A percentile compares a stretch with the other conserved stretches of the same genome.
phyloP scores from a whole-genome alignment of 768 basidiomycete genomes.

The Pholiota microspora region DNA sequence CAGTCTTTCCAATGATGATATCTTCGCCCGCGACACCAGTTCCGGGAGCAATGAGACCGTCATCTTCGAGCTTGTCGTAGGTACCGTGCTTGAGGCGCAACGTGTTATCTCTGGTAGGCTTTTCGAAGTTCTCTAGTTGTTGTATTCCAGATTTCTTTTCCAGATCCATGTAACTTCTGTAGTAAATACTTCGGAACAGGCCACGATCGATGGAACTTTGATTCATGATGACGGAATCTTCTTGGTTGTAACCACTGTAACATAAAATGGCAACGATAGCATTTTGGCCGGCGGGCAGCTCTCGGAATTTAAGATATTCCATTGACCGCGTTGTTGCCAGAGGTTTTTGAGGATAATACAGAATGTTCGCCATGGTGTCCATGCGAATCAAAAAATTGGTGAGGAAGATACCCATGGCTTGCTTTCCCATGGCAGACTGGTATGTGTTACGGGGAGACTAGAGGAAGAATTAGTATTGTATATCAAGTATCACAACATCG shows the following conservation, averaged over 20 bases:
- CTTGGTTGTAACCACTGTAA: conserved; percentile 99
- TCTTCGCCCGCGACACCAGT: conserved; percentile 95
- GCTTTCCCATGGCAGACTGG: conserved; percentile 99
- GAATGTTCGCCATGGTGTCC: conserved; percentile 99
- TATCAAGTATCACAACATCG: not conserved
- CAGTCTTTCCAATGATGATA: conserved; percentile 99
- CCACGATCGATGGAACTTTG: conserved; percentile 98
- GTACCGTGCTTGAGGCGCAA: conserved; percentile 97
- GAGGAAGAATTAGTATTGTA: conserved; percentile 1
- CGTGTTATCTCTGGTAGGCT: conserved; percentile 89
- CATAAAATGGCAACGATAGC: conserved; percentile 98
- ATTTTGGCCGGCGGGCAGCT: conserved; percentile 98
- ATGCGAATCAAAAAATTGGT: conserved; percentile 98
- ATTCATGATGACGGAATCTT: conserved; percentile 99
- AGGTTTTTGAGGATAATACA: conserved; percentile 99
- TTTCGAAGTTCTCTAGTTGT: conserved; percentile 94
- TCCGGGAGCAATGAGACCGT: conserved; percentile 94
- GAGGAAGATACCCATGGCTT: conserved; percentile 99
- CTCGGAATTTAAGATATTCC: conserved; percentile 99
- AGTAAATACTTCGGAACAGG: conserved; percentile 97
- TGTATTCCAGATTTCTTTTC: conserved; percentile 96
- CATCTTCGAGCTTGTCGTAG: conserved; percentile 96
- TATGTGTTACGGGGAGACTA: conserved; percentile 99
- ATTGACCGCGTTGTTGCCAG: conserved; percentile 98
- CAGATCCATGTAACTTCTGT: conserved; percentile 96